Conservation (phyloP, 495 filamentous ascomycete genomes). For the Amorphotheca resinae region DNA sequence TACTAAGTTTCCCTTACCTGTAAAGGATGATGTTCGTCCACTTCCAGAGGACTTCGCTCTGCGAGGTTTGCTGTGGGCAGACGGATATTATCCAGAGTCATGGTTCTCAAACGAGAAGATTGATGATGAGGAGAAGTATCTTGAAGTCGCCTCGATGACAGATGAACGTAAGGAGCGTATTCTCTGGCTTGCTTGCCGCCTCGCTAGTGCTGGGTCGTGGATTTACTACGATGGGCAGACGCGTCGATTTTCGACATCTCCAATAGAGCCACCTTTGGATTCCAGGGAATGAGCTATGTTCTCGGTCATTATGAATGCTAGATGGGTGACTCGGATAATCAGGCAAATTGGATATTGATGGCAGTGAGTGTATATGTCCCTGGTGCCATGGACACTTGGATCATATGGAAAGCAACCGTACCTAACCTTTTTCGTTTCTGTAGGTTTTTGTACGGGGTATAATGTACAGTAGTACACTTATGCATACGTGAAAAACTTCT, state of each 20-base stretch:
- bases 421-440: too few species aligned
- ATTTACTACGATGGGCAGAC: constrained; percentile 2
- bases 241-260: neutral
- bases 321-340: too few species aligned
- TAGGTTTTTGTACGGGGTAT: too few species aligned
- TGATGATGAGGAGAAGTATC: constrained; percentile 65
- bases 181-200: constrained; percentile 52
- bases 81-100: constrained; percentile 49
- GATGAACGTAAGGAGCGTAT: constrained; percentile 59
- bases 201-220: constrained; percentile 22
- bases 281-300: neutral
- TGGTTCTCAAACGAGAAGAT: constrained; percentile 60
- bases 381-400: too few species aligned
- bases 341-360: too few species aligned
- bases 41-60: constrained; percentile 77
- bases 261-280: neutral
- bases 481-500: too few species aligned
- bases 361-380: too few species aligned
- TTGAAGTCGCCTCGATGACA: constrained; percentile 54
- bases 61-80: constrained; percentile 61
- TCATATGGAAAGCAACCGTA: too few species aligned
- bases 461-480: too few species aligned
- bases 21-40: constrained; percentile 46
- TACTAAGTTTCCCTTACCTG: constrained; percentile 40
- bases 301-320: too few species aligned